These are phyloP conservation scores for Boletus vermiculosoides DNA, from an alignment of 768 basidiomycete genomes.

Conservation along the genomic window DNA sequence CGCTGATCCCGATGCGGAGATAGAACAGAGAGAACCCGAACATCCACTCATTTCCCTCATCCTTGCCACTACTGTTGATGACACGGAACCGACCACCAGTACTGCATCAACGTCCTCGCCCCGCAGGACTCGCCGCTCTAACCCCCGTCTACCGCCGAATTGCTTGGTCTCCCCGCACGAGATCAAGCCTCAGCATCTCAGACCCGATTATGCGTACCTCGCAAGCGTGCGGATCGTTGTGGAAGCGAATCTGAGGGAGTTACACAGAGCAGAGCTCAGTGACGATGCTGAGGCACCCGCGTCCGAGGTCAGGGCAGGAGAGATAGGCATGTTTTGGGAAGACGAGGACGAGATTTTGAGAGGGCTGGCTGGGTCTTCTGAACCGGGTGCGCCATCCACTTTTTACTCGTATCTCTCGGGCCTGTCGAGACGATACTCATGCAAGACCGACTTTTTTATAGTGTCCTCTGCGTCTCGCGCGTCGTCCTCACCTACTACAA, in stretches of 20 bases:
- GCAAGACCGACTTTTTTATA: neutral
- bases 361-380: neutral
- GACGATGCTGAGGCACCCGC: neutral
- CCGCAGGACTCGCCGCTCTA: slow-evolving; percentile 20
- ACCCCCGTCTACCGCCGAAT: slow-evolving; percentile 12
- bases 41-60: slow-evolving; percentile 14
- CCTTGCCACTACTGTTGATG: neutral
- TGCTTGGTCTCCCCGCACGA: slow-evolving; percentile 18
- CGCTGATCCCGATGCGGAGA: slow-evolving; percentile 1
- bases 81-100: neutral
- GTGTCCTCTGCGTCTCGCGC: neutral
- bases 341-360: slow-evolving; percentile 24
- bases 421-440: neutral
- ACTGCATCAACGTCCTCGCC: slow-evolving; percentile 4
- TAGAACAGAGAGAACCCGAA: slow-evolving; percentile 11
- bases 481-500: neutral
- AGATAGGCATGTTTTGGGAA: slow-evolving; percentile 27
- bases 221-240: slow-evolving; percentile 50
- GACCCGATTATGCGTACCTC: slow-evolving; percentile 54
- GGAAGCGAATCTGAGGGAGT: slow-evolving; percentile 49
- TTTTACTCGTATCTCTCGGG: neutral
- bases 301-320: slow-evolving; percentile 2
- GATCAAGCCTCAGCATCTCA: slow-evolving; percentile 30
- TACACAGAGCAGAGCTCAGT: slow-evolving; percentile 17
- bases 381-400: slow-evolving; percentile 1